Evolutionary conservation across 2,329 filamentous ascomycete species (phyloP).

Genomic region (Talaromyces sp.): DNA sequence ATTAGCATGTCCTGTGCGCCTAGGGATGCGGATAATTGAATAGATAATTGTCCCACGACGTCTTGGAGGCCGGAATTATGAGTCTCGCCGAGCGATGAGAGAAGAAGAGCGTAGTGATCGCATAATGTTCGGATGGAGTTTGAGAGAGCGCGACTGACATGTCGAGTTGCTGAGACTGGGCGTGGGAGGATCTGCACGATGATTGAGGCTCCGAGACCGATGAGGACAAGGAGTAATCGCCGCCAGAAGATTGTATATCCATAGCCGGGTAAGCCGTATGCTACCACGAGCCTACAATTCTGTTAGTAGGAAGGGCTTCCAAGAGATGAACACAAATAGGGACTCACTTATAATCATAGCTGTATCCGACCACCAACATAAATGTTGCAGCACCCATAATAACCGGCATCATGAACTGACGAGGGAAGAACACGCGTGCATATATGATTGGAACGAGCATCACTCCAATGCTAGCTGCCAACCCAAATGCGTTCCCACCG

Average conservation of each 20-base stretch:
- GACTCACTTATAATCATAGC: conserved; percentile 42
- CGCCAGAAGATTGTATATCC: conserved; percentile 52
- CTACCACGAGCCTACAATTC: conserved; percentile 34
- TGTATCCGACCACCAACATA: conserved; percentile 47
- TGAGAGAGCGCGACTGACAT: conserved; percentile 47
- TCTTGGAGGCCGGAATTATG: conserved; percentile 22
- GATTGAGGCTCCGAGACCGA: conserved; percentile 45
- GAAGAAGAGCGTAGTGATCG: conserved; percentile 50
- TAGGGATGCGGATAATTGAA: conserved; percentile 34
- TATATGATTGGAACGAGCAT: conserved; percentile 35
- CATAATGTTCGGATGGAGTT: conserved; percentile 43
- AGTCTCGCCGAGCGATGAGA: conserved; percentile 45
- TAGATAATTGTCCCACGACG: conserved; percentile 30
- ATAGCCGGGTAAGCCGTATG: conserved; percentile 48
- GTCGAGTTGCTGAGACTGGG: conserved; percentile 47
- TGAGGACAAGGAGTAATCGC: conserved; percentile 42
- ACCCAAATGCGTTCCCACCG: conserved; percentile 49
- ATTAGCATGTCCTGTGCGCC: conserved; percentile 34
- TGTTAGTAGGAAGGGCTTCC: conserved; percentile 3
- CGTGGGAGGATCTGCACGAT: conserved; percentile 49
- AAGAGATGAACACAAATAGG: not conserved
- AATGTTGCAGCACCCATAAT: conserved; percentile 47
- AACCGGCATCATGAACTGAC: conserved; percentile 29
- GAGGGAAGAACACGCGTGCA: conserved; percentile 33
- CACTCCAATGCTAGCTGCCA: conserved; percentile 43